Conservation (phyloP, 345 rosid species). For the Linum lewisii region DNA sequence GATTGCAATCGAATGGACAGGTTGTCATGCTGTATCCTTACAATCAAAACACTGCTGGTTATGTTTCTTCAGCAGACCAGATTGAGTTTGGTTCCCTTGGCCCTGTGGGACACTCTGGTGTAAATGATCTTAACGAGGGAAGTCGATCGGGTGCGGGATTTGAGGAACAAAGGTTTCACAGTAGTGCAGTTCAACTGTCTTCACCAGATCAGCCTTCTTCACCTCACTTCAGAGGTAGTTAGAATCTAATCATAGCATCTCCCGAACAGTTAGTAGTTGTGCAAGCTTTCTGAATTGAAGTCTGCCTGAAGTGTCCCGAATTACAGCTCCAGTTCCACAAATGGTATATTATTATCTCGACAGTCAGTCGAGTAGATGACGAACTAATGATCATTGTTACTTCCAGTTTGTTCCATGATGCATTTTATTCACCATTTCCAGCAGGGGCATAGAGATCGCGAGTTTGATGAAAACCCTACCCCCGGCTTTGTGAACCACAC, state of each 20-base stretch:
- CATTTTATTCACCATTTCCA: too few relatives aligned
- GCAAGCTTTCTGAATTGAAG: constrained; percentile 13
- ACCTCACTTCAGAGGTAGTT: constrained; percentile 57
- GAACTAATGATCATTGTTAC: too few relatives aligned
- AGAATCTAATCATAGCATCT: constrained; percentile 1
- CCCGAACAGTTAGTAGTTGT: constrained; percentile 3
- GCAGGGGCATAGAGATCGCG: too few relatives aligned
- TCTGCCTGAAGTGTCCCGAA: neutral
- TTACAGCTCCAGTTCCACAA: too few relatives aligned
- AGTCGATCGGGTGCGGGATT: constrained; percentile 28
- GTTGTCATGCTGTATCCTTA: constrained; percentile 70
- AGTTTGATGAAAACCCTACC: too few relatives aligned
- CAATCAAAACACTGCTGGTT: constrained; percentile 41
- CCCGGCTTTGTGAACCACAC: too few relatives aligned
- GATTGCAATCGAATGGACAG: constrained; percentile 69
- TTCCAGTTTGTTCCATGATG: neutral
- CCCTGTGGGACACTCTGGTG: constrained; percentile 33
- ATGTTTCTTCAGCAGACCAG: constrained; percentile 47
- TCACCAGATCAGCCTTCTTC: constrained; percentile 39
- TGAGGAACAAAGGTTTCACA: constrained; percentile 53
- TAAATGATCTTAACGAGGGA: constrained; percentile 37
- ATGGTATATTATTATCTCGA: too few relatives aligned
- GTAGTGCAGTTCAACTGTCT: constrained; percentile 34
- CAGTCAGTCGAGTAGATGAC: too few relatives aligned
- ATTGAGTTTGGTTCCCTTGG: constrained; percentile 69